A percentile compares a stretch with the other conserved stretches of the same genome.
These are phyloP conservation scores for Wickerhamiella hasegawae DNA, from an alignment of 805 yeast genomes.

Conservation along the genomic window DNA sequence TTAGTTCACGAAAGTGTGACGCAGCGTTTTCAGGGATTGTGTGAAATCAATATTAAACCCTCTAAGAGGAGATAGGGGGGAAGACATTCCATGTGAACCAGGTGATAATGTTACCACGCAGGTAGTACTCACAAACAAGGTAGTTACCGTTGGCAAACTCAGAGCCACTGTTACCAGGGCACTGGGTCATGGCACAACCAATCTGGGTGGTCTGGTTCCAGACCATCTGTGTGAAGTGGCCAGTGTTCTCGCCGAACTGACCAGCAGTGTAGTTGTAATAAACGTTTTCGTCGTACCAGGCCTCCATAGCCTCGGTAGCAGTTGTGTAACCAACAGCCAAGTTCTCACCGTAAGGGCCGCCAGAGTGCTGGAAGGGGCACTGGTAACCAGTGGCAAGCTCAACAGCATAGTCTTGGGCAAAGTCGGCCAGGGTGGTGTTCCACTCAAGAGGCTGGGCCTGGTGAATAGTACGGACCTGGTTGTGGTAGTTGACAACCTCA, in stretches of 20 bases:
- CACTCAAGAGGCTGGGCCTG: conserved; percentile 30
- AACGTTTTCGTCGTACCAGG: conserved; percentile 59
- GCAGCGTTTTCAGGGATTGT: too few species aligned
- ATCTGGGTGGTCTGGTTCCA: conserved; percentile 48
- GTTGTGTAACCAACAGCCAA: conserved; percentile 53
- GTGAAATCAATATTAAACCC: too few species aligned
- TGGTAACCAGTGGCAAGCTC: conserved; percentile 16
- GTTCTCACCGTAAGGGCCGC: conserved; percentile 61
- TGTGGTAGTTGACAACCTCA: conserved; percentile 13
- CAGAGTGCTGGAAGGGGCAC: conserved; percentile 49
- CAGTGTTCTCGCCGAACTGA: conserved; percentile 31
- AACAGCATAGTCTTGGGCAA: conserved; percentile 41
- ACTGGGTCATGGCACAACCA: conserved; percentile 59
- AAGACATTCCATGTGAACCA: conserved; percentile 4
- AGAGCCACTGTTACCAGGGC: conserved; percentile 19
- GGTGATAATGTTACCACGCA: conserved; percentile 44
- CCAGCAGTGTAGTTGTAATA: conserved; percentile 34
- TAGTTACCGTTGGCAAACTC: conserved; percentile 26
- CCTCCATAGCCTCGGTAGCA: conserved; percentile 32
- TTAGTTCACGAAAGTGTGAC: too few species aligned
- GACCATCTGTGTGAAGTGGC: conserved; percentile 71
- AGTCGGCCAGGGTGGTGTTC: conserved; percentile 34
- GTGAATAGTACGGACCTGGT: conserved; percentile 16
- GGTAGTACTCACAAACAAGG: conserved; percentile 57
- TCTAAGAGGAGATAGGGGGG: conserved; percentile 1